Conservation (phyloP, 495 filamentous ascomycete genomes). For the Symbiotaphrina buchneri region DNA sequence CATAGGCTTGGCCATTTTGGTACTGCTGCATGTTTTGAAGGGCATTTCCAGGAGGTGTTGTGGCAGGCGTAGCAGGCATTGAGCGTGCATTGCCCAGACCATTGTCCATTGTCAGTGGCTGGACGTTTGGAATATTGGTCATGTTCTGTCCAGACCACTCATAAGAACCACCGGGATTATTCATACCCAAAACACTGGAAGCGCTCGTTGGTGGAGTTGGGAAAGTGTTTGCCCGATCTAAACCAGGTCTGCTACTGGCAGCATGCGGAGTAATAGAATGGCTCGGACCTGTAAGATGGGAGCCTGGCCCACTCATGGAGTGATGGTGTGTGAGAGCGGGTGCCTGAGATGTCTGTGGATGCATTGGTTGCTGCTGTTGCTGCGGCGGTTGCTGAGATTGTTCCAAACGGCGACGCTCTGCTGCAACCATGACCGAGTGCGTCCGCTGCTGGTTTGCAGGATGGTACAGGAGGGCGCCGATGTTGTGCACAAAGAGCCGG, state of each 20-base stretch:
- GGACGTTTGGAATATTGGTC: slow-evolving; percentile 37
- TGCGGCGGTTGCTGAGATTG: slow-evolving; percentile 10
- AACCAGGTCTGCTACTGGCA: slow-evolving; percentile 38
- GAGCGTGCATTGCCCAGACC: slow-evolving; percentile 61
- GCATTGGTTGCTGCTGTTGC: slow-evolving; percentile 18
- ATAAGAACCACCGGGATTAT: slow-evolving; percentile 46
- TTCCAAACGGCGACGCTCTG: slow-evolving; percentile 48
- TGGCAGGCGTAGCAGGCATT: slow-evolving; percentile 83
- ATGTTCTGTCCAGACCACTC: slow-evolving; percentile 53
- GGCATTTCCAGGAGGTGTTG: slow-evolving; percentile 64
- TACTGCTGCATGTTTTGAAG: slow-evolving; percentile 62
- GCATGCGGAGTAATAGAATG: slow-evolving; percentile 57
- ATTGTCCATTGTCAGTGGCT: slow-evolving; percentile 69
- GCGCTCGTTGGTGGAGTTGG: slow-evolving; percentile 88
- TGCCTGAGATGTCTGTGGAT: slow-evolving; percentile 33
- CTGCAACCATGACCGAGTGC: slow-evolving; percentile 71
- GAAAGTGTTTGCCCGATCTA: slow-evolving; percentile 75
- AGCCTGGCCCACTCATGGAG: slow-evolving; percentile 45
- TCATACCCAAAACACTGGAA: slow-evolving; percentile 70
- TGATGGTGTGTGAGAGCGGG: slow-evolving; percentile 61
- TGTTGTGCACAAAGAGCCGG: slow-evolving; percentile 94
- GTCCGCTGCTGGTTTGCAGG: slow-evolving; percentile 69
- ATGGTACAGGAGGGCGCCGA: slow-evolving; percentile 83
- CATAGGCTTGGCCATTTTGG: slow-evolving; percentile 48
- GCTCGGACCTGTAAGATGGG: slow-evolving; percentile 39